These are phyloP conservation scores for Candida pseudoviswanathii DNA, from an alignment of 1,139 yeast genomes.

Conservation along the genomic window DNA sequence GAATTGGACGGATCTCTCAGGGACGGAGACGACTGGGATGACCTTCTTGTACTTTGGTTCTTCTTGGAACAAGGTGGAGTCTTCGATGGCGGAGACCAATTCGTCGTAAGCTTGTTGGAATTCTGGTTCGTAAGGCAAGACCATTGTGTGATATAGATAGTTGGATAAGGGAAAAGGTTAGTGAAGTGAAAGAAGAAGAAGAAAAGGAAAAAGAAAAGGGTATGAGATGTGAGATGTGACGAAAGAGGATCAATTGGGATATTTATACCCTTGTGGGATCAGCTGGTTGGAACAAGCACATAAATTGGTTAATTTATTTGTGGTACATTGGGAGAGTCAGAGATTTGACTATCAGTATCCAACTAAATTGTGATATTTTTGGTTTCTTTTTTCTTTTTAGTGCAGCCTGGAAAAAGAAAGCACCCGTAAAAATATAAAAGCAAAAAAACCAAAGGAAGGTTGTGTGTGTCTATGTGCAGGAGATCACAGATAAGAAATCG, in stretches of 20 bases:
- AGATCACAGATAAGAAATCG: neutral
- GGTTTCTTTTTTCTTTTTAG: neutral
- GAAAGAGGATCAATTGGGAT: neutral
- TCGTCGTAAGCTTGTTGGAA: slow-evolving; percentile 98
- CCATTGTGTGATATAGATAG: slow-evolving; percentile 37
- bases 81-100: slow-evolving; percentile 83
- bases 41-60: slow-evolving; percentile 91
- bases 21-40: slow-evolving; percentile 87
- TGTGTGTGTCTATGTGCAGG: neutral
- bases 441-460: neutral
- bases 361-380: neutral
- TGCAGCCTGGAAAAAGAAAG: neutral
- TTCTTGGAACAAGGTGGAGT: slow-evolving; percentile 85
- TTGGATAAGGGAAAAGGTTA: neutral
- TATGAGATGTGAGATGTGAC: neutral
- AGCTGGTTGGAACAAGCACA: no score
- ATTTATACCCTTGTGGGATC: neutral
- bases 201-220: neutral
- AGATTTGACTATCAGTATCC: neutral
- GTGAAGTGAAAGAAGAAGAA: slow-evolving; percentile 1
- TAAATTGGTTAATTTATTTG: neutral
- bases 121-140: slow-evolving; percentile 85
- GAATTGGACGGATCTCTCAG: slow-evolving; percentile 95
- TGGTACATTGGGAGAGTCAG: neutral
- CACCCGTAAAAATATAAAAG: neutral